phyloP scores from a whole-genome alignment of 2,329 filamentous ascomycete genomes.

The Cladobotryum mycophilum region DNA sequence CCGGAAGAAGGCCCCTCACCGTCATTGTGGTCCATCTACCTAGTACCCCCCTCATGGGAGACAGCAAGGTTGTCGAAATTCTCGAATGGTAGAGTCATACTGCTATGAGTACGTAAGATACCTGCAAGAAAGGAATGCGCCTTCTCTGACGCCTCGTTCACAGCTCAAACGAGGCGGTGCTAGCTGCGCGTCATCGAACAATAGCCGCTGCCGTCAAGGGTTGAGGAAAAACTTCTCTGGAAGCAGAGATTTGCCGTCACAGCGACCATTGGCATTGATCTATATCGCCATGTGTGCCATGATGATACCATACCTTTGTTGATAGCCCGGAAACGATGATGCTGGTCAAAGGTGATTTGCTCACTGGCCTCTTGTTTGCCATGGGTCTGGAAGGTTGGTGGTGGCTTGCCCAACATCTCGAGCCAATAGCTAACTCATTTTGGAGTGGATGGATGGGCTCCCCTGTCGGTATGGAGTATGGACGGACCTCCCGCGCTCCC shows the following conservation, averaged over 20 bases:
- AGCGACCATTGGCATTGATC: neutral
- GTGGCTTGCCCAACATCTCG: neutral
- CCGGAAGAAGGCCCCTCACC: too few relatives aligned
- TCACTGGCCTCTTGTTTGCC: neutral
- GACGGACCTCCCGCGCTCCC: constrained; percentile 14
- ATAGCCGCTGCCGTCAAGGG: neutral
- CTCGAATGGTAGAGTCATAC: too few relatives aligned
- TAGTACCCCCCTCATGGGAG: too few relatives aligned
- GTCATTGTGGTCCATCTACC: too few relatives aligned
- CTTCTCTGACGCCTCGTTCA: neutral
- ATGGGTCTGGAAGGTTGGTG: neutral
- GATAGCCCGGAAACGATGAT: neutral
- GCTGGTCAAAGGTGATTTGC: neutral
- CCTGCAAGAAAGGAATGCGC: neutral
- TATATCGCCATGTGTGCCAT: neutral
- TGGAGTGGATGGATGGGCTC: neutral
- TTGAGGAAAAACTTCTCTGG: neutral
- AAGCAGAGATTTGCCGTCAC: neutral
- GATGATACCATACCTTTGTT: neutral
- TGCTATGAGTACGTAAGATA: too few relatives aligned
- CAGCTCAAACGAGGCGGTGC: neutral
- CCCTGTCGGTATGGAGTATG: constrained; percentile 3
- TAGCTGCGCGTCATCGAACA: neutral
- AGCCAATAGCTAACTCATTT: neutral
- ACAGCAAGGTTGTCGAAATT: too few relatives aligned